A percentile compares a stretch with the other conserved stretches of the same genome.
phyloP scores from a whole-genome alignment of 169 alveolate species.

The Plasmodium gonderi region DNA sequence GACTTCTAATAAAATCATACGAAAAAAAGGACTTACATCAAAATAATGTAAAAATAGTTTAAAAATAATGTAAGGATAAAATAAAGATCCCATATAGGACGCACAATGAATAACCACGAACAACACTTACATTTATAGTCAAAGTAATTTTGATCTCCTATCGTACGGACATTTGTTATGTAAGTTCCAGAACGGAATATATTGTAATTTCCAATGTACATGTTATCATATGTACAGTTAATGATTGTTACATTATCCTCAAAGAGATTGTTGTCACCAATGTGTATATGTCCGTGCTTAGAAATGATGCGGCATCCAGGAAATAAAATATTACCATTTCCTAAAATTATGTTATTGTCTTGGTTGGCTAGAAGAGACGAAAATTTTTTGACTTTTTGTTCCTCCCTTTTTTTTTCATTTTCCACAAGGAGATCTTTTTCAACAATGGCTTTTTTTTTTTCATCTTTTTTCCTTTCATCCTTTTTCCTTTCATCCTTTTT shows the following conservation, averaged over 20 bases:
- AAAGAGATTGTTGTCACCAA: conserved; percentile 48
- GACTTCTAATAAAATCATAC: no score
- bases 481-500: background rate
- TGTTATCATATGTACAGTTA: conserved; percentile 22
- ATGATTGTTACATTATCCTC: conserved; percentile 57
- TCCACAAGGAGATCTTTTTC: background rate
- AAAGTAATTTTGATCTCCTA: conserved; percentile 47
- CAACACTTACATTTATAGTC: conserved; percentile 39
- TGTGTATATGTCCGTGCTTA: conserved; percentile 8
- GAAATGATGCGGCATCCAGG: conserved; percentile 23
- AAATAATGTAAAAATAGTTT: no score
- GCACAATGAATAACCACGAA: no score
- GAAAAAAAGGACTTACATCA: no score
- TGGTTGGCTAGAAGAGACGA: background rate
- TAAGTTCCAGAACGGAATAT: conserved; percentile 60
- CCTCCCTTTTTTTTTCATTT: background rate
- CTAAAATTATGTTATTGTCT: conserved; percentile 15
- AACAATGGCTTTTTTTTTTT: background rate
- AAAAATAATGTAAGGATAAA: no score
- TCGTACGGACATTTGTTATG: conserved; percentile 14
- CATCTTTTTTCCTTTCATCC: background rate
- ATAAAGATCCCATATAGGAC: no score
- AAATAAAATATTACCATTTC: conserved; percentile 55
- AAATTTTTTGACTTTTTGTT: background rate
- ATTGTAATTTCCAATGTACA: conserved; percentile 63